Evolutionary conservation across 495 filamentous ascomycete genomes (phyloP).

Genomic region (Podospora australis): DNA sequence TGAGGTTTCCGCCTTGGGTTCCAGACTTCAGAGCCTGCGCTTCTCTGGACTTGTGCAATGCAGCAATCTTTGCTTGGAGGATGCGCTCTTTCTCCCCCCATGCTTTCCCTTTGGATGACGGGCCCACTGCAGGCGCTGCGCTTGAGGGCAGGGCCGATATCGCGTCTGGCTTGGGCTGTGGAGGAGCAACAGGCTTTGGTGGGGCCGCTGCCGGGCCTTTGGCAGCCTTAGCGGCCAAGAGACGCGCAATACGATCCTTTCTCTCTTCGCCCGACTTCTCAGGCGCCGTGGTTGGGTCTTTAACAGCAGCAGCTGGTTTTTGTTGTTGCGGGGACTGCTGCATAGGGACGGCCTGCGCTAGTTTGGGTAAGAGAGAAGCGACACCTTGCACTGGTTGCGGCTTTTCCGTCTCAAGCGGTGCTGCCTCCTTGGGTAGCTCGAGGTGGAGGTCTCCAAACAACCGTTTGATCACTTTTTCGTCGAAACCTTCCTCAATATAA

Average conservation of each 20-base stretch:
- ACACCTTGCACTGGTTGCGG: neutral
- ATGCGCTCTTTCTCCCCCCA: constrained; percentile 39
- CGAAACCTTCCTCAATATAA: constrained; percentile 66
- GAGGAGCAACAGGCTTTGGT: constrained; percentile 4
- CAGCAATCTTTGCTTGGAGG: constrained; percentile 42
- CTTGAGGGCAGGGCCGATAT: constrained; percentile 7
- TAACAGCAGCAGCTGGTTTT: constrained; percentile 2
- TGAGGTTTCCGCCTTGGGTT: too few relatives aligned
- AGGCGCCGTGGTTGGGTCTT: constrained; percentile 15
- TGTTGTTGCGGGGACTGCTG: constrained; percentile 4
- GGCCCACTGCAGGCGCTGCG: constrained; percentile 12
- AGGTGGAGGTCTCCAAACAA: constrained; percentile 64
- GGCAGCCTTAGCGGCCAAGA: constrained; percentile 54
- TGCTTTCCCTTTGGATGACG: constrained; percentile 21
- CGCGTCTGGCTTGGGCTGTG: constrained; percentile 7
- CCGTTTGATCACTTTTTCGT: constrained; percentile 51
- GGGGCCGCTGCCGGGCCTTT: constrained; percentile 20
- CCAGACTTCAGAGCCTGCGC: constrained; percentile 13
- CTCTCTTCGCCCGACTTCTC: constrained; percentile 51
- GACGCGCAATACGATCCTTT: constrained; percentile 68
- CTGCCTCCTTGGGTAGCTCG: constrained; percentile 30
- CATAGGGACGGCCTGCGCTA: neutral
- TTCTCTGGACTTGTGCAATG: constrained; percentile 36
- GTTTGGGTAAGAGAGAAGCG: neutral
- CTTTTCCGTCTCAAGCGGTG: neutral